These are phyloP conservation scores for Haberlea rhodopensis DNA, from an alignment of 257 asterid species.

Conservation along the genomic window DNA sequence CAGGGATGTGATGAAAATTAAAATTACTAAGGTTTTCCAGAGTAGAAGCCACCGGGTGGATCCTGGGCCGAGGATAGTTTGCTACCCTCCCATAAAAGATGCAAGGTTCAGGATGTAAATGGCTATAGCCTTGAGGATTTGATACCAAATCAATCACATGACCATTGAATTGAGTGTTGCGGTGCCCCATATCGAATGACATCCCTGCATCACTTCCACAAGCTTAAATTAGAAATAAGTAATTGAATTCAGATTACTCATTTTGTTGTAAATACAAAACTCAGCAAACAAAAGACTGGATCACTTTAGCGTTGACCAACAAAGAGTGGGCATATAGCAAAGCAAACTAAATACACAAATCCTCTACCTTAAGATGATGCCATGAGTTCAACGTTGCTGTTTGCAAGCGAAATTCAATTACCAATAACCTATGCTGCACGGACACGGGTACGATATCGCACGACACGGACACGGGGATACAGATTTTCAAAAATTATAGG, in stretches of 20 bases:
- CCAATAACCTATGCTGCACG: too few relatives aligned
- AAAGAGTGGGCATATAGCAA: neutral
- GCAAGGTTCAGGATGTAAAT: constrained; percentile 56
- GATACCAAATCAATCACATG: constrained; percentile 52
- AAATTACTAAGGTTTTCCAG: constrained; percentile 40
- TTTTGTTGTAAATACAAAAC: neutral
- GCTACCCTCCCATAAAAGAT: constrained; percentile 47
- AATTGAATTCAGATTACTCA: neutral
- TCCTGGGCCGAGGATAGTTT: constrained; percentile 49
- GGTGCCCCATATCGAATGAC: constrained; percentile 62
- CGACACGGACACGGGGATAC: too few relatives aligned
- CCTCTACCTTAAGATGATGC: neutral
- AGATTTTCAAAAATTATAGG: too few relatives aligned
- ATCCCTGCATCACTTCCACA: constrained; percentile 44
- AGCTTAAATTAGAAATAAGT: neutral
- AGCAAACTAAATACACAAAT: neutral
- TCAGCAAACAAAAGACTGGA: neutral
- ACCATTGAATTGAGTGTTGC: constrained; percentile 48
- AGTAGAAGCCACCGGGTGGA: constrained; percentile 39
- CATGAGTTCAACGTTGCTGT: neutral
- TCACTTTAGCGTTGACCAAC: neutral
- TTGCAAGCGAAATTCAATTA: neutral
- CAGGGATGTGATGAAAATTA: constrained; percentile 49
- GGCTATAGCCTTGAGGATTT: constrained; percentile 57
- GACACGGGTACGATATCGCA: too few relatives aligned